Evolutionary conservation across 202 grass and related monocot genomes (phyloP).

Genomic region (Alloteropsis angusta): DNA sequence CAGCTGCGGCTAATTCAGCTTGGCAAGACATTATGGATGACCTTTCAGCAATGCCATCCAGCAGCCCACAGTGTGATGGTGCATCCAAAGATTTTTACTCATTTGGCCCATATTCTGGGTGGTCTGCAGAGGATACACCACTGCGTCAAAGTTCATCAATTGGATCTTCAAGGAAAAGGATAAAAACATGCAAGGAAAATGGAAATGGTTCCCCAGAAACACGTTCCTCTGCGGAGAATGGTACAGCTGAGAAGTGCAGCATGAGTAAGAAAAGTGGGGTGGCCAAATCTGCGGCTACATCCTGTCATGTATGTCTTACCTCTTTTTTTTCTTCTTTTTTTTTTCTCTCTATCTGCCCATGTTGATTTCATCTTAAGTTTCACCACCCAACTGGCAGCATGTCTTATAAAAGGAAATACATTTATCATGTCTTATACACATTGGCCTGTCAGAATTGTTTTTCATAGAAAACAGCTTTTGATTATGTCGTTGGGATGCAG

Average conservation of each 20-base stretch:
- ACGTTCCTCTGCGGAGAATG: conserved; percentile 14
- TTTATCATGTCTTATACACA: background rate
- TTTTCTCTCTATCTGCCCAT: background rate
- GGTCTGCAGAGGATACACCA: background rate
- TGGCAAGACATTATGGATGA: conserved; percentile 81
- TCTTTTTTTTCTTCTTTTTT: background rate
- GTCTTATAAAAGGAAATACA: background rate
- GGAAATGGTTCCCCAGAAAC: conserved; percentile 24
- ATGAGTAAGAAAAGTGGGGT: conserved; percentile 28
- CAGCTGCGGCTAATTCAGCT: conserved; percentile 37
- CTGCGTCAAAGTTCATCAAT: background rate
- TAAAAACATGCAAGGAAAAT: conserved; percentile 29
- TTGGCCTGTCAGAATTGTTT: background rate
- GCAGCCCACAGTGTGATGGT: conserved; percentile 1
- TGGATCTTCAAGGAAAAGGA: conserved; percentile 31
- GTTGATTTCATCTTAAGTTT: conserved; percentile 12
- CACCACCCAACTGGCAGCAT: background rate
- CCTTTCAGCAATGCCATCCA: conserved; percentile 48
- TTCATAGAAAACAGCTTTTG: background rate
- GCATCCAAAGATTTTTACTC: conserved; percentile 16
- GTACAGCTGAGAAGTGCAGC: conserved; percentile 21
- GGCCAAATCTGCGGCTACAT: conserved; percentile 29
- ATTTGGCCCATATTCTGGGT: background rate
- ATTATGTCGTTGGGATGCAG: conserved; percentile 36
- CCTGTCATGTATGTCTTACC: conserved; percentile 52